Evolutionary conservation across 2,329 filamentous ascomycete species (phyloP).

Genomic region (Monilinia aucupariae): DNA sequence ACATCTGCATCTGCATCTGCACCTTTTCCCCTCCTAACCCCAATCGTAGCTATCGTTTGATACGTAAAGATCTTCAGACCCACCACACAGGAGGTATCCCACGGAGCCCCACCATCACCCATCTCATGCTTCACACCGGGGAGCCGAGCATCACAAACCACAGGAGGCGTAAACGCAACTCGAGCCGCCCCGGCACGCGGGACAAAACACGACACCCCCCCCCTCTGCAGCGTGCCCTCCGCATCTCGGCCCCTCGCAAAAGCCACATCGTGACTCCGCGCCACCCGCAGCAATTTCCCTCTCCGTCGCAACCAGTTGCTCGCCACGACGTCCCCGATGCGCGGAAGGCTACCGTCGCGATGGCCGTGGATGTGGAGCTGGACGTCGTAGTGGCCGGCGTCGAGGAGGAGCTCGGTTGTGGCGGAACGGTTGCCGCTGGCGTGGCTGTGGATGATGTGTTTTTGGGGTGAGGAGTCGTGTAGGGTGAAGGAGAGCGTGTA

Average conservation of each 20-base stretch:
- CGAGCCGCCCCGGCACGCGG: too few species aligned
- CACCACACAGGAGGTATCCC: constrained; percentile 1
- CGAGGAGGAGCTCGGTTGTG: constrained; percentile 50
- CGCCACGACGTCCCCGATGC: constrained; percentile 44
- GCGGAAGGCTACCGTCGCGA: constrained; percentile 39
- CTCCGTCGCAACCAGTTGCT: constrained; percentile 44
- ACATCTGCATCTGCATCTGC: not conserved
- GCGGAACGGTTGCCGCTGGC: constrained; percentile 48
- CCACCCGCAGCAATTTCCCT: constrained; percentile 52
- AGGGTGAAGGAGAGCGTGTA: constrained; percentile 43
- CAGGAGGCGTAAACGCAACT: not conserved
- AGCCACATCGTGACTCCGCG: constrained; percentile 52
- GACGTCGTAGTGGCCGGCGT: constrained; percentile 51
- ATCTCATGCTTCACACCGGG: not conserved
- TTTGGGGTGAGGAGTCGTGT: constrained; percentile 45
- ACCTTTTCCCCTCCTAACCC: not conserved
- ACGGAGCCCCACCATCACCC: not conserved
- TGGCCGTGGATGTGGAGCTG: constrained; percentile 48
- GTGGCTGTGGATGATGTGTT: constrained; percentile 46
- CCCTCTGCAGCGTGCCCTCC: not conserved
- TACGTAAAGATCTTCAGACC: constrained; percentile 1
- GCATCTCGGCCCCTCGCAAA: constrained; percentile 47
- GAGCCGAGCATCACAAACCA: too few species aligned
- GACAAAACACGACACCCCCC: not conserved
- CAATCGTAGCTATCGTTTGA: constrained; percentile 3